Percentiles rank a stretch among this genome's conserved stretches.
Evolutionary conservation across 2,329 filamentous ascomycete species (phyloP).

Genomic region (Nigrograna mackinnonii): DNA sequence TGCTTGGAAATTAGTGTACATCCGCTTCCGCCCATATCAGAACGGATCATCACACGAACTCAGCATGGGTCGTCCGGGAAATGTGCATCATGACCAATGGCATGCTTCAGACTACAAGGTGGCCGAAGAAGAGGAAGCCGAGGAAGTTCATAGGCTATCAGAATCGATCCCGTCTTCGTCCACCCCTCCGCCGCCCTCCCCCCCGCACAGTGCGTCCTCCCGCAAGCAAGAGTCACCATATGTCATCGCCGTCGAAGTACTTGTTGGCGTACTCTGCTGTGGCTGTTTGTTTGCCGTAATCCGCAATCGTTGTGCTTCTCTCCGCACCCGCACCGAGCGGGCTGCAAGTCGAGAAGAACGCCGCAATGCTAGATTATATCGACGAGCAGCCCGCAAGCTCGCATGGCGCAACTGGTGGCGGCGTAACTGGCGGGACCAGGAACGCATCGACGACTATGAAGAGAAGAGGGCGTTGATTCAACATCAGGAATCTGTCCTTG

Average conservation of each 20-base stretch:
- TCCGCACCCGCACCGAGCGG: constrained; percentile 55
- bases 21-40: constrained; percentile 32
- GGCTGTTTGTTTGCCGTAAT: constrained; percentile 49
- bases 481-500: constrained; percentile 50
- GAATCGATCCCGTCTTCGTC: not conserved
- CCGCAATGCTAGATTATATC: constrained; percentile 55
- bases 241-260: constrained; percentile 46
- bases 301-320: constrained; percentile 52
- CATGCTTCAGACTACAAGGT: not conserved
- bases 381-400: constrained; percentile 56
- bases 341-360: constrained; percentile 59
- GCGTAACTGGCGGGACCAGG: constrained; percentile 34
- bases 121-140: constrained; percentile 5
- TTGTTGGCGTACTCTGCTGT: constrained; percentile 49
- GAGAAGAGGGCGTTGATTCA: constrained; percentile 55
- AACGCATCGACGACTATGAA: constrained; percentile 48
- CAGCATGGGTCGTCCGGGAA: constrained; percentile 29
- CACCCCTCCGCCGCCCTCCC: constrained; percentile 5
- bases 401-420: constrained; percentile 56
- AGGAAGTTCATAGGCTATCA: constrained; percentile 8
- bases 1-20: constrained; percentile 32
- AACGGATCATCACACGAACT: constrained; percentile 12
- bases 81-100: constrained; percentile 20
- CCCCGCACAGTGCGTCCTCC: constrained; percentile 7
- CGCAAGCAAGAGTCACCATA: constrained; percentile 36